These are phyloP conservation scores for Quercus tomentella DNA, from an alignment of 331 rosid species.

Conservation along the genomic window DNA sequence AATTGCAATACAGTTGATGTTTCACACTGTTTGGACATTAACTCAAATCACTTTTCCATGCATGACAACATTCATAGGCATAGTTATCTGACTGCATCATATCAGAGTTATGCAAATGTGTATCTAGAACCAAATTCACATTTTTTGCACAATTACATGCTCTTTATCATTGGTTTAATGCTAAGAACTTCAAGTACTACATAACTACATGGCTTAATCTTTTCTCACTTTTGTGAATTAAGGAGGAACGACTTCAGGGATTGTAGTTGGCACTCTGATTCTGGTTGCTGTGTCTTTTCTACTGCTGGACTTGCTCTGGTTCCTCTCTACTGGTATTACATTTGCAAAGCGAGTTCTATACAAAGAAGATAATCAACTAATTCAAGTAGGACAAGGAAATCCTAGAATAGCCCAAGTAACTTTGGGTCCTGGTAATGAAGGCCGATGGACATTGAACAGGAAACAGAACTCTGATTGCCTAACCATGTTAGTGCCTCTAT, in stretches of 20 bases:
- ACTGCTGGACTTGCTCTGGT: conserved; percentile 64
- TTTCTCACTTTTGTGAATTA: conserved; percentile 17
- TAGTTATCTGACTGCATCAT: too few species aligned
- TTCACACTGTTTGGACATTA: background rate
- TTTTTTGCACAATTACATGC: background rate
- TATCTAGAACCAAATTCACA: too few species aligned
- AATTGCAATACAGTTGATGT: background rate
- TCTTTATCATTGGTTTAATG: background rate
- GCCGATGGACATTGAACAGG: conserved; percentile 87
- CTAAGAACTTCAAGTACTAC: background rate
- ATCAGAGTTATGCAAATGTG: too few species aligned
- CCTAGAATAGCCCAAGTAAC: conserved; percentile 73
- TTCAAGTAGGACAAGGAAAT: conserved; percentile 49
- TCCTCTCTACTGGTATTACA: conserved; percentile 81
- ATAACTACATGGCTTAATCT: background rate
- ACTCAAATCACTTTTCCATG: background rate
- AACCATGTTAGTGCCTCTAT: conserved; percentile 60
- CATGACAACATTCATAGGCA: background rate
- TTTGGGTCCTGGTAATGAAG: conserved; percentile 86
- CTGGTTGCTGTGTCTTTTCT: conserved; percentile 33
- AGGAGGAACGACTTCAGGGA: conserved; percentile 54
- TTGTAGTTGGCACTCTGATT: conserved; percentile 62
- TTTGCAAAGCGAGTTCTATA: conserved; percentile 82
- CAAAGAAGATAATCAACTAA: conserved; percentile 65
- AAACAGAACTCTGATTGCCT: conserved; percentile 39